Percentiles rank a stretch among this genome's conserved stretches.
Conservation (phyloP, 208 protist species). For the Leishmania braziliensis region DNA sequence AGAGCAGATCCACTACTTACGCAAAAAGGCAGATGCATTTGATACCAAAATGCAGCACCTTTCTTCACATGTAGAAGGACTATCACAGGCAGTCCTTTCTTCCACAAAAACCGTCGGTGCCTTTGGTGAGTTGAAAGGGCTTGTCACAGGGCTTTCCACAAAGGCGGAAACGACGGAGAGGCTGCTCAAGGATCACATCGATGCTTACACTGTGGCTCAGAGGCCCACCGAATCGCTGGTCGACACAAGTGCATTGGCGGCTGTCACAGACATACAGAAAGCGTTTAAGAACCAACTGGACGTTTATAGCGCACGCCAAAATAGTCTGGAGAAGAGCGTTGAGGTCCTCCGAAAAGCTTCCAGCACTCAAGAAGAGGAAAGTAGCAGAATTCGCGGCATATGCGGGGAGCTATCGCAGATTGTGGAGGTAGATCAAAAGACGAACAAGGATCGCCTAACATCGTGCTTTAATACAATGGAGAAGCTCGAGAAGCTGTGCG, state of each 20-base stretch:
- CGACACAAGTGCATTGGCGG: not conserved
- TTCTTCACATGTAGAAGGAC: not conserved
- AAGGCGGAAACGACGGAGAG: constrained; percentile 5
- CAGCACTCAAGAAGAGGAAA: constrained; percentile 12
- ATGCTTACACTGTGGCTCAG: not conserved
- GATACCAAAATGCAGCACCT: constrained; percentile 28
- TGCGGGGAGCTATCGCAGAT: constrained; percentile 19
- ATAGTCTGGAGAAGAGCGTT: not conserved
- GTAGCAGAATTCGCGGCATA: constrained; percentile 3
- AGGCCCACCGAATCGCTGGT: not conserved
- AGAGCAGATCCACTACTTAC: constrained; percentile 29
- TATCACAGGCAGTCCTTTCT: not conserved
- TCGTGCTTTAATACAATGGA: constrained; percentile 27
- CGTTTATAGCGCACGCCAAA: not conserved
- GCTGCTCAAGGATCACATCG: not conserved
- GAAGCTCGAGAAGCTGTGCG: constrained; percentile 21
- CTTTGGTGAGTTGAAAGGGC: constrained; percentile 8
- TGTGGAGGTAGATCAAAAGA: constrained; percentile 16
- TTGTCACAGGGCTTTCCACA: not conserved
- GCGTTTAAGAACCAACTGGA: not conserved
- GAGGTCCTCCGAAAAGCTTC: not conserved
- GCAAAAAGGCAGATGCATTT: constrained; percentile 33
- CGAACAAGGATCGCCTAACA: constrained; percentile 14
- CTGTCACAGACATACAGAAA: not conserved
- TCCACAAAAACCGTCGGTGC: not conserved